These are phyloP conservation scores for Raddia distichophylla DNA, from an alignment of 176 grass and related monocot genomes.

Conservation along the genomic window DNA sequence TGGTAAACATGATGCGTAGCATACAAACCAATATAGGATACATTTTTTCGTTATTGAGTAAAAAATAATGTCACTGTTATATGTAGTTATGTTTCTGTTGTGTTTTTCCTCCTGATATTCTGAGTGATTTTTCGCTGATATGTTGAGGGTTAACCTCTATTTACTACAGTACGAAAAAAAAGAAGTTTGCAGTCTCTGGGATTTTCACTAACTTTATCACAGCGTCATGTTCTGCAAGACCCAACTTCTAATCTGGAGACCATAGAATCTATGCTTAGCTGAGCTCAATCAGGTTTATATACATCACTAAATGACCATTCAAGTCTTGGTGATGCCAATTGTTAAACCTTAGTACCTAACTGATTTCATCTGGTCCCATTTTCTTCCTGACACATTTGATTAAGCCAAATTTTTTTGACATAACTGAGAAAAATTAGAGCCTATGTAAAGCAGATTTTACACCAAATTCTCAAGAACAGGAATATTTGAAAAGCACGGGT, in stretches of 20 bases:
- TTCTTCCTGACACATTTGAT: constrained; percentile 15
- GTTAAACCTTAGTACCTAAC: neutral
- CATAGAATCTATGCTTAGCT: constrained; percentile 72
- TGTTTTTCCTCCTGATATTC: neutral
- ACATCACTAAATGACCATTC: constrained; percentile 18
- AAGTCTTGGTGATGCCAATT: constrained; percentile 5
- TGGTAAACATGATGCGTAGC: constrained; percentile 8
- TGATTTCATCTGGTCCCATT: constrained; percentile 23
- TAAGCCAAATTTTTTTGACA: constrained; percentile 27
- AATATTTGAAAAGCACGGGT: constrained; percentile 14
- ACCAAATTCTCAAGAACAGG: constrained; percentile 29
- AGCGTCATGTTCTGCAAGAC: constrained; percentile 41
- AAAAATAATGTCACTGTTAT: constrained; percentile 6
- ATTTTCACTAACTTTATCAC: constrained; percentile 22
- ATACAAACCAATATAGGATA: neutral
- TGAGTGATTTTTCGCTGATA: no score
- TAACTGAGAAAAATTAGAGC: constrained; percentile 50
- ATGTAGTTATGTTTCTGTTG: constrained; percentile 14
- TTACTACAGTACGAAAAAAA: constrained; percentile 47
- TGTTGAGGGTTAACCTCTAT: neutral
- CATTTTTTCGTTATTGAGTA: neutral
- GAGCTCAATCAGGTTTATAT: constrained; percentile 42
- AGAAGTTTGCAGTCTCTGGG: constrained; percentile 37
- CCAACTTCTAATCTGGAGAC: constrained; percentile 56
- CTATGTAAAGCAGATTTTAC: constrained; percentile 29